Base-by-base conservation (phyloP, 139 green algal species). In the Cymbomonas tetramitiformis region DNA sequence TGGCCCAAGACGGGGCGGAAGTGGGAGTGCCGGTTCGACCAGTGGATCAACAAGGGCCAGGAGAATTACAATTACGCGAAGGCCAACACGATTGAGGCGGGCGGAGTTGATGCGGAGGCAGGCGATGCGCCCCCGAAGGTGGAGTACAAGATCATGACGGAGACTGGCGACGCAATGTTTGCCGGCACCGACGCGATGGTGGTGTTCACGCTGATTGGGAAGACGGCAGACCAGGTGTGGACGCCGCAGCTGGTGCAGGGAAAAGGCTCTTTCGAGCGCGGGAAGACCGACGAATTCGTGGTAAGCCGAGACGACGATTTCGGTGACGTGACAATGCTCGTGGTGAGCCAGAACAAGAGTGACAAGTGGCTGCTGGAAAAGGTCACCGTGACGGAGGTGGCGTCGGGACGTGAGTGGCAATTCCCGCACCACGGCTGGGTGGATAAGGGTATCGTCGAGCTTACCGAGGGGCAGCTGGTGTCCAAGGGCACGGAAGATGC, bases 181-280 rank as follows among this genome's bases (percentile, higher is more conserved):
- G 77, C 77, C 2, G 73, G 72, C 25, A 81, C 73, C 1, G 77
- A 84, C 44, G 65, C 70, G 23, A 67, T 48, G 23, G 59, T 84
- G n/a, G 67, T 67, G 52, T 44, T 71, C 49, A 62, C 67, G 25
- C 19, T 69, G 7, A 61, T 52, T 23, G 63, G 63, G 10, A 24
- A 33, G n/a, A 50, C 38, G 36, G 29, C n/a, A n/a, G n/a, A n/a
- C n/a, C n/a, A n/a, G n/a, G n/a, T n/a, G 41, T 50, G 41, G 41
- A 9, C 41, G 6, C 41, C 41, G 41, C 6, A 7, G 41, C 8
- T 50, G 41, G 6, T 50, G 10, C 41, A 50, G 8, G 29, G 5
- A 6, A 23, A 50, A 50, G 8, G 8, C 21, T 21, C 6, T 23
- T 50, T 50, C 41, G 5, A 6, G 6, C 26, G 7, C 41, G 41